Conservation (phyloP, 1,139 yeast genomes). For the Sugiyamaella novakii region DNA sequence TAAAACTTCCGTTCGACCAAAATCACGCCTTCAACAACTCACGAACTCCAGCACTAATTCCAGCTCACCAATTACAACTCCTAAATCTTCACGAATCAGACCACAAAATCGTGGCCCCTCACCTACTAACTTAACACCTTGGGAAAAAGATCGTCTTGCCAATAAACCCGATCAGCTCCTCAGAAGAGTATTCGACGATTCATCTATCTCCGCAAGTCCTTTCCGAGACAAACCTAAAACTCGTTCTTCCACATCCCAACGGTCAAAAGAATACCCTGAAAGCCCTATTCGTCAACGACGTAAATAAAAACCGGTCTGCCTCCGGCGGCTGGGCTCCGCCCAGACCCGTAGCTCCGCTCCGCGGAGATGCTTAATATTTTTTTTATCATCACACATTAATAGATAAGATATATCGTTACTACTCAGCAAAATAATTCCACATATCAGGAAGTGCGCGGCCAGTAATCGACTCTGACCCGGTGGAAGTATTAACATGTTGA, state of each 20-base stretch:
- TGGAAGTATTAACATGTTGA: not conserved
- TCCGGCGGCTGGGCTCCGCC: not conserved
- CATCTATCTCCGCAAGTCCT: constrained; percentile 19
- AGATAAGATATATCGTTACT: constrained; percentile 1
- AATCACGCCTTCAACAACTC: constrained; percentile 1
- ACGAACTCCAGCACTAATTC: no score
- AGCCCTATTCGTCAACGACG: constrained; percentile 7
- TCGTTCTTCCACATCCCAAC: not conserved
- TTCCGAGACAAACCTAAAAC: constrained; percentile 10
- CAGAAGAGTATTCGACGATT: constrained; percentile 22
- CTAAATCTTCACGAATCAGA: not conserved
- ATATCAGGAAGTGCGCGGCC: constrained; percentile 13
- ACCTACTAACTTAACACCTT: constrained; percentile 28
- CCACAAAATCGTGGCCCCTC: not conserved
- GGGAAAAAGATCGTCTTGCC: constrained; percentile 34
- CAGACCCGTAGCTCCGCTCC: not conserved
- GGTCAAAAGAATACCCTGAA: constrained; percentile 1
- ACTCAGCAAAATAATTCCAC: constrained; percentile 18
- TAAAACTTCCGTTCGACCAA: not conserved
- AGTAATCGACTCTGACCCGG: constrained; percentile 6
- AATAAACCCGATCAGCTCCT: constrained; percentile 23
- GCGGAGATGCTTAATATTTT: not conserved
- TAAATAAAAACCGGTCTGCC: no score
- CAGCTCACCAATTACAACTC: not conserved
- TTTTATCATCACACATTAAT: constrained; percentile 11